phyloP scores from a whole-genome alignment of 1,284 basidiomycete genomes.

The Neotropicomus parvogracilis region DNA sequence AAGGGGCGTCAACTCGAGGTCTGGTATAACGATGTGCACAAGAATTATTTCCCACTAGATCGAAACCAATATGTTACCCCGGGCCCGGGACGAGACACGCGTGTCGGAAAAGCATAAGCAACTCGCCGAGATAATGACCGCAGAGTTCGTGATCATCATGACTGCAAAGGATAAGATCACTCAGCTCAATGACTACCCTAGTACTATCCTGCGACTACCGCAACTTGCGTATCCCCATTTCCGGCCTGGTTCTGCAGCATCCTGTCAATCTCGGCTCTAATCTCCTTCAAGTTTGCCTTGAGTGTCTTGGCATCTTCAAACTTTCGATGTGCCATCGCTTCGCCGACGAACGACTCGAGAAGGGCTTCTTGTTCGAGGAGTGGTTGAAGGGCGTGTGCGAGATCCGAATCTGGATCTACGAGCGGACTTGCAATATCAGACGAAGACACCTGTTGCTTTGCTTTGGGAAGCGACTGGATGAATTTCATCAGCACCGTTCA shows the following conservation, averaged over 20 bases:
- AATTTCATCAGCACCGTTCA: not conserved
- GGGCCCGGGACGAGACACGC: not conserved
- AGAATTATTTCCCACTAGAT: not conserved
- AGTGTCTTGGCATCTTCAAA: slow-evolving; percentile 87
- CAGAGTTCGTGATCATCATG: too few species aligned
- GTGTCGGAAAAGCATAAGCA: not conserved
- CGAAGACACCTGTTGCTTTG: slow-evolving; percentile 38
- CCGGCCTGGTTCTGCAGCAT: slow-evolving; percentile 46
- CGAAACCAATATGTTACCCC: slow-evolving; percentile 12
- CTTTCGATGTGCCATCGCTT: slow-evolving; percentile 80
- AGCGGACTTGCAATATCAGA: slow-evolving; percentile 28
- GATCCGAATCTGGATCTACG: slow-evolving; percentile 62
- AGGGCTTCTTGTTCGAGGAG: slow-evolving; percentile 88
- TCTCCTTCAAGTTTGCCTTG: slow-evolving; percentile 71
- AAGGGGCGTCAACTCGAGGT: too few species aligned
- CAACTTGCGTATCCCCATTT: not conserved
- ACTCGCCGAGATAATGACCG: not conserved
- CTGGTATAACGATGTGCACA: too few species aligned
- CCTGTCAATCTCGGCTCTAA: slow-evolving; percentile 74
- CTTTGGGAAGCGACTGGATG: slow-evolving; percentile 58
- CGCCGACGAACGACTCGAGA: slow-evolving; percentile 77
- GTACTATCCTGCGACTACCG: not conserved
- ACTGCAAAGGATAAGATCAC: not conserved
- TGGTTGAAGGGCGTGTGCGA: slow-evolving; percentile 75
- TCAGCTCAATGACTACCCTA: not conserved